A percentile compares a stretch with the other conserved stretches of the same genome.
Evolutionary conservation across 2,329 filamentous ascomycete species (phyloP).

Genomic region (Hymenoscyphus fructigenus): DNA sequence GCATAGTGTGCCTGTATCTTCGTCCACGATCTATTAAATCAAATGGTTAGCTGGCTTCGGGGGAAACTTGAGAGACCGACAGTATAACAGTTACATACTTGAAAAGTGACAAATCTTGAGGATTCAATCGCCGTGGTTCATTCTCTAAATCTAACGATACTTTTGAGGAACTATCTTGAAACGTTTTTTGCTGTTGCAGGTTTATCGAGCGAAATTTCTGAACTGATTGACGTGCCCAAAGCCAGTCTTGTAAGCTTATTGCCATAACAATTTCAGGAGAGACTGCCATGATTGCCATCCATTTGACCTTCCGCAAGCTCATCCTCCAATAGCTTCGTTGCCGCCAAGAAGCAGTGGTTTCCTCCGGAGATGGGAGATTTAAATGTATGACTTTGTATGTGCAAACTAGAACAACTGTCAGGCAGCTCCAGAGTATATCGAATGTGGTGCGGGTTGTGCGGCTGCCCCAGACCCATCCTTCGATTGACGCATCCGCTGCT

Average conservation of each 20-base stretch:
- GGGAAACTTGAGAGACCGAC: not conserved
- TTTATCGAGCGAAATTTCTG: not conserved
- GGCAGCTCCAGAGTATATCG: slow-evolving; percentile 42
- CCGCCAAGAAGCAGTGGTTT: not conserved
- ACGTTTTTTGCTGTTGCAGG: not conserved
- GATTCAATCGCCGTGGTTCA: not conserved
- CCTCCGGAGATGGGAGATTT: not conserved
- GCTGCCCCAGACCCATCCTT: too few species aligned
- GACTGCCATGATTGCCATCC: not conserved
- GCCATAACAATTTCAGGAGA: not conserved
- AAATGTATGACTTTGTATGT: slow-evolving; percentile 28
- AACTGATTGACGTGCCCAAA: not conserved
- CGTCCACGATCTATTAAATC: not conserved
- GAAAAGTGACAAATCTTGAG: not conserved
- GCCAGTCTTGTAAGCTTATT: not conserved
- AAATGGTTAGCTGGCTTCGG: not conserved
- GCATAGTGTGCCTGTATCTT: not conserved
- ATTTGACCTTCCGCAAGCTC: not conserved
- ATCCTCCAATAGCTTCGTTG: not conserved
- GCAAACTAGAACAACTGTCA: slow-evolving; percentile 38
- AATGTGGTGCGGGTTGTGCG: slow-evolving; percentile 33
- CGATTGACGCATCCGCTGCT: too few species aligned
- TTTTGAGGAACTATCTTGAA: not conserved
- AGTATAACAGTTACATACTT: not conserved
- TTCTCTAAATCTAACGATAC: not conserved